These are phyloP conservation scores for Leishmania tarentolae DNA, from an alignment of 208 protist genomes.

Conservation along the genomic window DNA sequence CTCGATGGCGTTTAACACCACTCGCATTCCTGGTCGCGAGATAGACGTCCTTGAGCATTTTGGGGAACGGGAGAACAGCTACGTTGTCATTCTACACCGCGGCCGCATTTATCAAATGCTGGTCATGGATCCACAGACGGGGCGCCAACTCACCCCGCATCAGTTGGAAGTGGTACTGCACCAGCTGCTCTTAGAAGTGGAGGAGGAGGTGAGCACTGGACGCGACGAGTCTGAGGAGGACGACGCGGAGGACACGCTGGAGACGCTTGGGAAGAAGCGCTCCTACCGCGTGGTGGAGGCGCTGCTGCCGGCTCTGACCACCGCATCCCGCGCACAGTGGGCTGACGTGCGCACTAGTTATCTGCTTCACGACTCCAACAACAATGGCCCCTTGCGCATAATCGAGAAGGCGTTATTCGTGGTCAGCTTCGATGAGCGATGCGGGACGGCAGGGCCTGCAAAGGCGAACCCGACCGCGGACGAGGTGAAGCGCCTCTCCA, in stretches of 20 bases:
- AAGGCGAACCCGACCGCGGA: conserved; percentile 5
- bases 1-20: conserved; percentile 78
- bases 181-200: conserved; percentile 45
- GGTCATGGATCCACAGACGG: conserved; percentile 51
- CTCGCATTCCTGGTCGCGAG: conserved; percentile 84
- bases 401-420: conserved; percentile 86
- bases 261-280: conserved; percentile 44
- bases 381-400: conserved; percentile 57
- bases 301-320: conserved; percentile 71
- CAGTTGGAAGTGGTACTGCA: conserved; percentile 58
- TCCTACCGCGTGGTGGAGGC: conserved; percentile 51
- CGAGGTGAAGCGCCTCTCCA: conserved; percentile 29
- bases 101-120: conserved; percentile 70
- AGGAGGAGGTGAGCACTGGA: conserved; percentile 50
- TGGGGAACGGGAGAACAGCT: conserved; percentile 44
- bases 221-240: conserved; percentile 59
- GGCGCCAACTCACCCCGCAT: conserved; percentile 53
- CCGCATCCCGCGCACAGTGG: conserved; percentile 70
- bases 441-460: conserved; percentile 16
- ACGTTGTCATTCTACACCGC: conserved; percentile 79
- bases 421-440: conserved; percentile 69
- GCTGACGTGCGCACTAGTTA: conserved; percentile 67
- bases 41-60: conserved; percentile 65
- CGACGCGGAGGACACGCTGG: conserved; percentile 48
- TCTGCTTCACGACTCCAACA: conserved; percentile 73